Percentiles rank a stretch among this genome's conserved stretches.
phyloP scores from a whole-genome alignment of 225 moss, liverwort and hornwort species.

The Marchantia polymorpha region DNA sequence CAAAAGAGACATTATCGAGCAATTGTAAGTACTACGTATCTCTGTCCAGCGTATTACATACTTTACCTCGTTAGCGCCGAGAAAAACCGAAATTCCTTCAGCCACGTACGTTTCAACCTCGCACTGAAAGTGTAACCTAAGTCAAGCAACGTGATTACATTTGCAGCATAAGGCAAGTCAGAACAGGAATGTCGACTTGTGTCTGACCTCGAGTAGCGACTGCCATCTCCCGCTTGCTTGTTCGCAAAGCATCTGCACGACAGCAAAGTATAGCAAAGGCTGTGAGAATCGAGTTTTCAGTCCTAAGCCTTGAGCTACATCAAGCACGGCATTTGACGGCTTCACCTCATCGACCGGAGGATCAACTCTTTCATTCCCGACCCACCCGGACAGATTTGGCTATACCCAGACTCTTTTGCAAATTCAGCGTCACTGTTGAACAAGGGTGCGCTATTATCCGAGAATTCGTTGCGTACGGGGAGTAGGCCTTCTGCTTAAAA shows the following conservation, averaged over 20 bases:
- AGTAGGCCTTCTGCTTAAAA: too few relatives aligned
- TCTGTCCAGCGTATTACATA: not conserved
- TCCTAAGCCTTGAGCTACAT: not conserved
- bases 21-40: not conserved
- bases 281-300: not conserved
- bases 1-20: not conserved
- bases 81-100: not conserved
- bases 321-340: too few relatives aligned
- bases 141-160: not conserved
- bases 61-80: not conserved
- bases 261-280: not conserved
- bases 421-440: too few relatives aligned
- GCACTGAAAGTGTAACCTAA: not conserved
- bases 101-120: not conserved
- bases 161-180: too few relatives aligned
- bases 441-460: too few relatives aligned
- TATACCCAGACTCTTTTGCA: too few relatives aligned
- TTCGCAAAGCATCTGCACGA: constrained; percentile 79
- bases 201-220: constrained; percentile 85
- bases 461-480: too few relatives aligned
- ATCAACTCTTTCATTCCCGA: too few relatives aligned
- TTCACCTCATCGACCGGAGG: too few relatives aligned
- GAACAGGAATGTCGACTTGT: not conserved
- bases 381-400: too few relatives aligned
- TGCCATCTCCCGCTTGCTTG: constrained; percentile 97